A percentile compares a stretch with the other conserved stretches of the same genome.
phyloP scores from a whole-genome alignment of 2,329 filamentous ascomycete species.

The Monosporascus ibericus region DNA sequence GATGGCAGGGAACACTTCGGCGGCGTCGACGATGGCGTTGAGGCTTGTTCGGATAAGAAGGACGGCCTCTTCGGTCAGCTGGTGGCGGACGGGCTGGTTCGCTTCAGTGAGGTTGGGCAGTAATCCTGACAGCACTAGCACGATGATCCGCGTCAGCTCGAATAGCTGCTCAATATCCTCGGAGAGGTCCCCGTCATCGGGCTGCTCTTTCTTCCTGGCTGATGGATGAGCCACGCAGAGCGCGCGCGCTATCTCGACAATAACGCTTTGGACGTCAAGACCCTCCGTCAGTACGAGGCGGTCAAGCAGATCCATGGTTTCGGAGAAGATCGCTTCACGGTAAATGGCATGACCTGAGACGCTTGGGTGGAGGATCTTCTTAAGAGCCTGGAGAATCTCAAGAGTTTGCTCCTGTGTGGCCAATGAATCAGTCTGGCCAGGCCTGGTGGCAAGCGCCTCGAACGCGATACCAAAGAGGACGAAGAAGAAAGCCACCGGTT shows the following conservation, averaged over 20 bases:
- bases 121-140: constrained; percentile 81
- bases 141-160: constrained; percentile 92
- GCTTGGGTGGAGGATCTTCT: constrained; percentile 89
- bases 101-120: constrained; percentile 74
- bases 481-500: constrained; percentile 98
- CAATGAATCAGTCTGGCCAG: constrained; percentile 58
- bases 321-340: constrained; percentile 88
- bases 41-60: constrained; percentile 73
- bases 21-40: constrained; percentile 86
- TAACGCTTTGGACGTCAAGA: constrained; percentile 80
- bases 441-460: constrained; percentile 83
- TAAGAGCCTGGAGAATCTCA: constrained; percentile 83
- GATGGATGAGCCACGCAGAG: constrained; percentile 89
- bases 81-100: constrained; percentile 61
- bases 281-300: constrained; percentile 88
- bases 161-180: constrained; percentile 98
- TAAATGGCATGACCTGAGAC: constrained; percentile 97
- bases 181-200: constrained; percentile 72
- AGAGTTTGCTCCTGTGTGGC: constrained; percentile 73
- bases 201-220: constrained; percentile 61
- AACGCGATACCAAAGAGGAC: constrained; percentile 95
- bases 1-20: constrained; percentile 90
- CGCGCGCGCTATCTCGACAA: constrained; percentile 88
- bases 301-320: constrained; percentile 94
- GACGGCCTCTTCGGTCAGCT: constrained; percentile 82